Conservation (phyloP, 768 basidiomycete species). For the Hericium coralloides region DNA sequence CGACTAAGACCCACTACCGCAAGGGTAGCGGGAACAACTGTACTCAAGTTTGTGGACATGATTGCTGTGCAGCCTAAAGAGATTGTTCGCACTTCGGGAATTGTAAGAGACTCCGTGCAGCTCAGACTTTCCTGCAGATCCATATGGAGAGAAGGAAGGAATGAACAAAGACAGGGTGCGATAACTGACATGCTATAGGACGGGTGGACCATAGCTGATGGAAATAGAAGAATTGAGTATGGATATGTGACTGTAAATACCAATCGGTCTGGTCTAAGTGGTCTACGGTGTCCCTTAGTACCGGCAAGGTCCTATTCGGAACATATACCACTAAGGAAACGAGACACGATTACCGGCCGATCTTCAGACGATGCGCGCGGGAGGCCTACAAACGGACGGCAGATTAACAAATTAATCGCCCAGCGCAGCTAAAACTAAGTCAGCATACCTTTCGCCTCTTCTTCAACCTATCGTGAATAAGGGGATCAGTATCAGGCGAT, state of each 20-base stretch:
- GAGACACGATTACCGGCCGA: constrained; percentile 8
- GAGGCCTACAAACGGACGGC: constrained; percentile 1
- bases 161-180: no score
- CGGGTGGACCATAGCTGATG: no score
- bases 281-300: not conserved
- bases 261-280: not conserved
- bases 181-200: no score
- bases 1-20: no score
- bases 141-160: no score
- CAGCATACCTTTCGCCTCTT: constrained; percentile 77
- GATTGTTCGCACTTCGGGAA: no score
- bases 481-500: constrained; percentile 2
- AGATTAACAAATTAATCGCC: not conserved
- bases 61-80: no score
- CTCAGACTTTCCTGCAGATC: no score
- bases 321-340: not conserved
- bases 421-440: not conserved
- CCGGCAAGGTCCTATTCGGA: not conserved
- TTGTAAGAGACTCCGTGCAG: no score
- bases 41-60: no score
- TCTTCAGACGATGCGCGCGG: constrained; percentile 13
- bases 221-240: no score
- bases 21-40: no score
- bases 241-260: not conserved
- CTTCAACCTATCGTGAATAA: constrained; percentile 52